Base-by-base conservation (phyloP, 345 rosid species). In the Kernera saxatilis region DNA sequence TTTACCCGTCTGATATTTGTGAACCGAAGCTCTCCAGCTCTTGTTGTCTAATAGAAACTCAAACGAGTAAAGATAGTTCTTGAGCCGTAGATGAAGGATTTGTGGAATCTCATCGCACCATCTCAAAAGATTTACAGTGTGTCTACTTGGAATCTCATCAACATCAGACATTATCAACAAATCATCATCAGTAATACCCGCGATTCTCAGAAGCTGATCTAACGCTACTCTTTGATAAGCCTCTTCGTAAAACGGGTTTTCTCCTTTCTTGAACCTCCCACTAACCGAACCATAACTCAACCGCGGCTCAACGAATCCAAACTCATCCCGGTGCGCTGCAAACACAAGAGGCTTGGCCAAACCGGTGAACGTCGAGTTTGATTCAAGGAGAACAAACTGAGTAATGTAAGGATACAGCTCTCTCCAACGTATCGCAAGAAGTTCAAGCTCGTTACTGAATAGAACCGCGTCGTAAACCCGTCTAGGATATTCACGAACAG, bases 1-100 rank as follows among this genome's bases (percentile, higher is more conserved):
- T 59, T 73, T 61, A 13, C 88, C 87, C 5, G 76, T 62, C 79
- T 82, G 74, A 70, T 82, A 86, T 52, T 83, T 73, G 30, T 88
- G 91, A 26, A 88, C 85, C 0, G 94, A 86, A 35, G 89, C 91
- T 71, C 94, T 86, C 91, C 94, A 88, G 83, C 91, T 84, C 68
- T 82, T 83, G 46, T 77, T 73, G 55, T 86, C 91, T 71, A 82
- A 71, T 3, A 85, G 81, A 75, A 84, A 88, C 79, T 88, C 95
- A 45, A 85, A 88, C 0, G 89, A 88, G 56, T 88, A 88, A 43
- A 88, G 85, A 80, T 85, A 86, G 65, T 86, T 86, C 73, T 80
- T 86, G 26, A 88, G 79, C 75, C 79, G 78, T 39, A 88, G 81
- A 72, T 86, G 90, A 50, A 86, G 82, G 33, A 86, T 40, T 13